Conservation (phyloP, 2,329 filamentous ascomycete genomes). For the Aureobasidium sp. region DNA sequence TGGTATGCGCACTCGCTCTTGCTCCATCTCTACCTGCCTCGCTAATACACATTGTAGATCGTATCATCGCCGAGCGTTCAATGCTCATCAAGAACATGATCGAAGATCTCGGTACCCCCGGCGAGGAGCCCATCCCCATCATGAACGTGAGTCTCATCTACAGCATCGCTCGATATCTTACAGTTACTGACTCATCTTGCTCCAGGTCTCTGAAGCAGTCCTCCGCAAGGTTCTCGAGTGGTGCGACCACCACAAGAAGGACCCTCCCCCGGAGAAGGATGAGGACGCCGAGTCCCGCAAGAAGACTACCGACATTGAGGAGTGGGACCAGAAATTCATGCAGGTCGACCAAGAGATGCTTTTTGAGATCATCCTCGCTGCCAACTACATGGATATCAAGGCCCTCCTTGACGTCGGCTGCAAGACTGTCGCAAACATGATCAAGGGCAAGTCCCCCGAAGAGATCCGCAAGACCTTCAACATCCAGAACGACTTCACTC, state of each 20-base stretch:
- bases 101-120: slow-evolving; percentile 70
- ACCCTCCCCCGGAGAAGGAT: slow-evolving; percentile 73
- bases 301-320: slow-evolving; percentile 98
- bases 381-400: slow-evolving; percentile 99
- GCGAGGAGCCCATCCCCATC: slow-evolving; percentile 70
- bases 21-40: slow-evolving; percentile 17
- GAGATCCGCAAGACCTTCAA: slow-evolving; percentile 99
- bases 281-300: slow-evolving; percentile 92
- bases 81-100: slow-evolving; percentile 98
- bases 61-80: slow-evolving; percentile 79
- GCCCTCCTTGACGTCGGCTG: slow-evolving; percentile 94
- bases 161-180: not conserved
- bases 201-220: slow-evolving; percentile 77
- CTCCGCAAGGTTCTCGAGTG: slow-evolving; percentile 96
- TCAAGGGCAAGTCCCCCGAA: slow-evolving; percentile 99
- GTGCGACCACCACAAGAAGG: slow-evolving; percentile 91
- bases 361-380: slow-evolving; percentile 95
- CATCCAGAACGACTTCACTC: slow-evolving; percentile 98
- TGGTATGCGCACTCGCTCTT: slow-evolving; percentile 25
- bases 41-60: slow-evolving; percentile 46
- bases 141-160: slow-evolving; percentile 53
- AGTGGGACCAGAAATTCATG: slow-evolving; percentile 99
- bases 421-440: slow-evolving; percentile 99
- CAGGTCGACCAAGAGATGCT: slow-evolving; percentile 99
- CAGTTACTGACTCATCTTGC: slow-evolving; percentile 1